Conservation (phyloP, 2,329 filamentous ascomycete species). For the Ophioceras dolichostomum region DNA sequence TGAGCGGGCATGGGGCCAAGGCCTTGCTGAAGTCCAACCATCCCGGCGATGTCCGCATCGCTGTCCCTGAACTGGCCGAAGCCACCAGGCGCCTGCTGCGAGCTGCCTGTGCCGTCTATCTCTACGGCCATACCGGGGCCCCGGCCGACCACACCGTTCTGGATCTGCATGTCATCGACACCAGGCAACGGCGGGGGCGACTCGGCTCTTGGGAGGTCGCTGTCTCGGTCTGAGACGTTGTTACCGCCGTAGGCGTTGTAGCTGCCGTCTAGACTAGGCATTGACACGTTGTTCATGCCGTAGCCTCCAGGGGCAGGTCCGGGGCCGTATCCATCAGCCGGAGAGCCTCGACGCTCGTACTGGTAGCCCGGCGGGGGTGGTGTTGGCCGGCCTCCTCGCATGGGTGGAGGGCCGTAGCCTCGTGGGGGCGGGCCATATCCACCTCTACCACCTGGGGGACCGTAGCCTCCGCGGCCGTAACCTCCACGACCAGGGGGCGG, state of each 20-base stretch:
- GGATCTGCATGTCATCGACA: conserved; percentile 23
- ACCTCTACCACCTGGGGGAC: conserved; percentile 21
- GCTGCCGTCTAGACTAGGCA: conserved; percentile 20
- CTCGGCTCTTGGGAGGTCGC: conserved; percentile 45
- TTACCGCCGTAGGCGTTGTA: conserved; percentile 30
- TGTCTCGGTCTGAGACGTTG: conserved; percentile 19
- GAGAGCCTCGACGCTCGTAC: conserved; percentile 15
- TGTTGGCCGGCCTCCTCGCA: conserved; percentile 25
- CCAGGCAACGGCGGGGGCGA: conserved; percentile 50
- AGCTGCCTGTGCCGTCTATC: conserved; percentile 59
- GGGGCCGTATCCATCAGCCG: background rate
- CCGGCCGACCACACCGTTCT: too few relatives aligned
- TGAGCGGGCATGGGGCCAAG: conserved; percentile 17
- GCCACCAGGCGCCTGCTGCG: conserved; percentile 25
- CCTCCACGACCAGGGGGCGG: too few relatives aligned
- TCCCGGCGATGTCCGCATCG: conserved; percentile 60
- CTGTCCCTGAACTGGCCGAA: conserved; percentile 43
- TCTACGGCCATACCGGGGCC: conserved; percentile 59
- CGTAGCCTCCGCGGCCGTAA: conserved; percentile 19
- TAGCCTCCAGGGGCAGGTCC: conserved; percentile 15
- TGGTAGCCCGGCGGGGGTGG: conserved; percentile 32
- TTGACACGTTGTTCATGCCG: conserved; percentile 23
- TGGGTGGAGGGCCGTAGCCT: conserved; percentile 19
- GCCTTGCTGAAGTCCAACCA: conserved; percentile 58
- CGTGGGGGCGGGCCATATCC: conserved; percentile 32